Evolutionary conservation across 2,329 filamentous ascomycete genomes (phyloP).

Genomic region (Pyrenophora seminiperda): DNA sequence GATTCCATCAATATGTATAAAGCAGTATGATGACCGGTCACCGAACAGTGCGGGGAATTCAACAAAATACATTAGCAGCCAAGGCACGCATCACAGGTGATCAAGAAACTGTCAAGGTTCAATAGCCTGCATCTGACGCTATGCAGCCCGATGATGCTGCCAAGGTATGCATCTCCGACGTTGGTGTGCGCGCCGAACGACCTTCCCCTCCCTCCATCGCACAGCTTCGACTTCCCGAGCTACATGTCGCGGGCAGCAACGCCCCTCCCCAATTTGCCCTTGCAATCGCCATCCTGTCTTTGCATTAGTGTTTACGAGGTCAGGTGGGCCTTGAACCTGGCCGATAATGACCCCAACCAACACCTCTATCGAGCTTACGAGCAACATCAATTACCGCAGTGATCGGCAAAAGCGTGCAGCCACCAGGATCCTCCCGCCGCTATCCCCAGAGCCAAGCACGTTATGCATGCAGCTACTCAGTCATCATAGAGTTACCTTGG

Average conservation of each 20-base stretch:
- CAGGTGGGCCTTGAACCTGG: conserved; percentile 19
- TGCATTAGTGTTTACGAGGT: conserved; percentile 8
- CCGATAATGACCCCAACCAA: neutral
- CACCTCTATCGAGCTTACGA: conserved; percentile 2
- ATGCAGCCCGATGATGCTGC: conserved; percentile 20
- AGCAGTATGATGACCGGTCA: no score
- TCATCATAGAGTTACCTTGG: conserved; percentile 24
- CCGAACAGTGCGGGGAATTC: conserved; percentile 18
- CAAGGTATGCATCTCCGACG: conserved; percentile 17
- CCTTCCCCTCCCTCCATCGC: neutral
- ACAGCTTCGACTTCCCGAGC: conserved; percentile 2
- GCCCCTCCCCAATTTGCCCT: neutral
- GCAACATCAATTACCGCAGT: conserved; percentile 13
- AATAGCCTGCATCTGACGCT: conserved; percentile 23
- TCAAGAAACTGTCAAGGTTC: conserved; percentile 9
- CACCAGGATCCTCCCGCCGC: conserved; percentile 31
- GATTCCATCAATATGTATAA: no score
- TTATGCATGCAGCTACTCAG: conserved; percentile 23
- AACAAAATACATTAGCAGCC: conserved; percentile 8
- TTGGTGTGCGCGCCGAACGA: conserved; percentile 22
- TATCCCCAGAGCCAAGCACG: conserved; percentile 27
- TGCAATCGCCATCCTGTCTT: conserved; percentile 3
- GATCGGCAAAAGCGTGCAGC: conserved; percentile 36
- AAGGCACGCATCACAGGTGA: conserved; percentile 19
- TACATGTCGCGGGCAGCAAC: neutral